phyloP scores from a whole-genome alignment of 345 rosid species.

The Garcia nutans region DNA sequence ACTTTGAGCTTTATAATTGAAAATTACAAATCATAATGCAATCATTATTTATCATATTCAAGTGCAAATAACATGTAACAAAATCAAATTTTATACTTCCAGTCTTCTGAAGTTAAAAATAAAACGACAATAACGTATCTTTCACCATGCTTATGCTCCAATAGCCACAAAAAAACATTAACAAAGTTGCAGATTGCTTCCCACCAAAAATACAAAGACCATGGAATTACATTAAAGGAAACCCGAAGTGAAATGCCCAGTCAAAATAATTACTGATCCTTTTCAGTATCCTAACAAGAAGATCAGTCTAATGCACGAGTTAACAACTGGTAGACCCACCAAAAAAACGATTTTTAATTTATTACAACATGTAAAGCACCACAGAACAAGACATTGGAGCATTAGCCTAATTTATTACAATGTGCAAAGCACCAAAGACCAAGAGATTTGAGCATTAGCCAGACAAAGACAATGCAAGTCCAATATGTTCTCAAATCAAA shows the following conservation, averaged over 20 bases:
- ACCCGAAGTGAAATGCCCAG: neutral
- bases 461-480: neutral
- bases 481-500: neutral
- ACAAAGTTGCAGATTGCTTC: neutral
- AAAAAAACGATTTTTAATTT: neutral
- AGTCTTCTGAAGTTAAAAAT: neutral
- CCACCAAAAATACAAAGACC: neutral
- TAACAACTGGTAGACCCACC: neutral
- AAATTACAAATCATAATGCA: neutral
- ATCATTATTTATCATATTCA: neutral
- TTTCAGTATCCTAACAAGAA: neutral
- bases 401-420: neutral
- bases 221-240: neutral
- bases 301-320: neutral
- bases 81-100: neutral
- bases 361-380: neutral
- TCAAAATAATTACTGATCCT: neutral
- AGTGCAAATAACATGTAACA: neutral
- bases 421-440: neutral
- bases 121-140: neutral
- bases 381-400: too few species aligned
- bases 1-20: too few species aligned
- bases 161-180: neutral
- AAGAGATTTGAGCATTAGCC: neutral
- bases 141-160: neutral